Base-by-base conservation (phyloP, 31 red algal genomes). In the Porphyra umbilicalis region DNA sequence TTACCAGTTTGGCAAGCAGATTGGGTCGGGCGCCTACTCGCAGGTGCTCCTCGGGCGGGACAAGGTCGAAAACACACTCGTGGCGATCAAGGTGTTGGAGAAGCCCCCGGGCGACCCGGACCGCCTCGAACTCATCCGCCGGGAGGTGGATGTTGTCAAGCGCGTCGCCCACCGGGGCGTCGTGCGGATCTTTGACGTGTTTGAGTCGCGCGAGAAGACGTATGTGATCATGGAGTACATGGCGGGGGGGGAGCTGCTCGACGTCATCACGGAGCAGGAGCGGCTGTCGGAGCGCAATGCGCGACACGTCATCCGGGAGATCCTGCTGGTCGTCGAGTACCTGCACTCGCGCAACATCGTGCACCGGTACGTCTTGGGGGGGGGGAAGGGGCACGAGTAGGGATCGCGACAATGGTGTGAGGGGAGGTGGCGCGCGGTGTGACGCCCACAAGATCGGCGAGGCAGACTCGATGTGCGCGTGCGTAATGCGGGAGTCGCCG, bases 181-280 rank as follows among this genome's bases (percentile, higher is more conserved):
- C 34, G 91, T 97, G 9, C 81, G 84, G 77, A 93, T 86, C 35
- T 93, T 83, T 79, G 94, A 97, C 71, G 90, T 97, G 39, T 98
- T 98, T 76, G 90, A 98, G 78, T 89, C 92, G 75, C 81, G 84
- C 9, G 39, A 83, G 33, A 79, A 98, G 46, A 85, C 90, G 0
- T 95, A 84, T 37, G 80, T 98, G 46, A 93, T 98, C 8, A 92
- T 95, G 90, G 96, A 98, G 78, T 93, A 93, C 81, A 40, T 98
- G 40, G 87, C 90, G 8, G 96, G 96, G 42, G 96, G 96, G 77
- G 93, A 95, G 80, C 82, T 95, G 32, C 80, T 95, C 39, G 90
- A 95, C 36, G 76, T 93, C 79, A 88, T 98, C 39, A 92, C 87
- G 15, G 89, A 94, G 77, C 83, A 83, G 33, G 91, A 95, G 35